These are phyloP conservation scores for Entonaema liquescens DNA, from an alignment of 495 filamentous ascomycete genomes.

Conservation along the genomic window DNA sequence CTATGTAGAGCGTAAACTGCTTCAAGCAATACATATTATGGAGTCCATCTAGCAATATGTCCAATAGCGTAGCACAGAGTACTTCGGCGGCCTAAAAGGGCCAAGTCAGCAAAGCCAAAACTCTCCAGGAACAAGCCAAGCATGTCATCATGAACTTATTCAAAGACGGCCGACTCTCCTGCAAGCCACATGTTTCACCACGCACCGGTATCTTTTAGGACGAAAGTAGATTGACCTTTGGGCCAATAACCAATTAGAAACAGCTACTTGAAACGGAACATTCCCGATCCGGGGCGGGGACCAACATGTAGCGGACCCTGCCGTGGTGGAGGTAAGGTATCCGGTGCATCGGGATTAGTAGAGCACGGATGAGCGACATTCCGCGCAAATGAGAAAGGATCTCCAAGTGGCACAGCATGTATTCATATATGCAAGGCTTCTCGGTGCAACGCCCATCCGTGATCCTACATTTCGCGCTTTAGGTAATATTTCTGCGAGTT, in stretches of 20 bases:
- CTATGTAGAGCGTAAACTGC: too few species aligned
- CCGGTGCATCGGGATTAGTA: conserved; percentile 28
- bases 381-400: conserved; percentile 14
- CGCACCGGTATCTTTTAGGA: background rate
- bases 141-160: background rate
- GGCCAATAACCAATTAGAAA: conserved; percentile 6
- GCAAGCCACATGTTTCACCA: conserved; percentile 9
- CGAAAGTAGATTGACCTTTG: background rate
- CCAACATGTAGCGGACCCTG: conserved; percentile 10
- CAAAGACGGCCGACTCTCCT: conserved; percentile 3
- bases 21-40: too few species aligned
- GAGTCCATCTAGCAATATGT: too few species aligned
- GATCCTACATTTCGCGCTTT: background rate
- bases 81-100: background rate
- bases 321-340: background rate
- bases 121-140: background rate
- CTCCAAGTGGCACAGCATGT: background rate
- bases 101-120: background rate
- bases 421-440: conserved; percentile 9
- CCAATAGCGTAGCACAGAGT: background rate
- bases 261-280: conserved; percentile 26
- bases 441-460: conserved; percentile 26
- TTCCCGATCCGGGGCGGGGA: conserved; percentile 19
- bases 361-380: conserved; percentile 21
- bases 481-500: background rate